phyloP scores from a whole-genome alignment of 306 rosid species.

The Vicia faba region DNA sequence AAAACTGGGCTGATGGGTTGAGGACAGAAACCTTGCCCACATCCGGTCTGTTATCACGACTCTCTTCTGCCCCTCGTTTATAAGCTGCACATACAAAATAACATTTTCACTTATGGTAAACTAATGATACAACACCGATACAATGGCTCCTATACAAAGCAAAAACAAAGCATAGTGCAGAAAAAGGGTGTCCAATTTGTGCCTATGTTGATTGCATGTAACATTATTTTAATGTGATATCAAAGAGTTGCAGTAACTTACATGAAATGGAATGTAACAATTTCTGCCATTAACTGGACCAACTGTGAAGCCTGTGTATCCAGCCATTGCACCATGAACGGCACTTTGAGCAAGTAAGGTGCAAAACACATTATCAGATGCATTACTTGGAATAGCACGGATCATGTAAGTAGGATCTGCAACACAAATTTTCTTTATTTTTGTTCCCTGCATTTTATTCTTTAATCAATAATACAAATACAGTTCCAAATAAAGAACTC shows the following conservation, averaged over 20 bases:
- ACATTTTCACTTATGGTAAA: constrained; percentile 13
- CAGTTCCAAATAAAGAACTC: not conserved
- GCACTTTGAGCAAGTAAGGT: constrained; percentile 78
- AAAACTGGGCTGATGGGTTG: constrained; percentile 72
- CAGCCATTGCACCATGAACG: constrained; percentile 80
- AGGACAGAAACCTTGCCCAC: constrained; percentile 75
- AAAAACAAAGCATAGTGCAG: too few species aligned
- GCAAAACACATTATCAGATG: constrained; percentile 69
- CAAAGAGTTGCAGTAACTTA: constrained; percentile 39
- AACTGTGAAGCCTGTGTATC: constrained; percentile 67
- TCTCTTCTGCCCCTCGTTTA: constrained; percentile 52
- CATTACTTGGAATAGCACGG: constrained; percentile 71
- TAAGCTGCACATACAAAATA: constrained; percentile 48
- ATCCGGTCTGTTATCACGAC: constrained; percentile 73
- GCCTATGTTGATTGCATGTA: too few species aligned
- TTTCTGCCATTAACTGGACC: constrained; percentile 72
- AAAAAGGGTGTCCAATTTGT: too few species aligned
- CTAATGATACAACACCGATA: not conserved
- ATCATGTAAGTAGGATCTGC: too few species aligned
- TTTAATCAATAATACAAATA: not conserved
- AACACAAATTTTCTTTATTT: too few species aligned
- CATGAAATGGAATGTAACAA: constrained; percentile 69
- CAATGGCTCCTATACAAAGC: too few species aligned
- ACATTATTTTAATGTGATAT: not conserved
- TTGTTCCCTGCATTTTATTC: too few species aligned